Evolutionary conservation across 352 stramenopile genomes (phyloP).

Genomic region (Pythium aristosporum): DNA sequence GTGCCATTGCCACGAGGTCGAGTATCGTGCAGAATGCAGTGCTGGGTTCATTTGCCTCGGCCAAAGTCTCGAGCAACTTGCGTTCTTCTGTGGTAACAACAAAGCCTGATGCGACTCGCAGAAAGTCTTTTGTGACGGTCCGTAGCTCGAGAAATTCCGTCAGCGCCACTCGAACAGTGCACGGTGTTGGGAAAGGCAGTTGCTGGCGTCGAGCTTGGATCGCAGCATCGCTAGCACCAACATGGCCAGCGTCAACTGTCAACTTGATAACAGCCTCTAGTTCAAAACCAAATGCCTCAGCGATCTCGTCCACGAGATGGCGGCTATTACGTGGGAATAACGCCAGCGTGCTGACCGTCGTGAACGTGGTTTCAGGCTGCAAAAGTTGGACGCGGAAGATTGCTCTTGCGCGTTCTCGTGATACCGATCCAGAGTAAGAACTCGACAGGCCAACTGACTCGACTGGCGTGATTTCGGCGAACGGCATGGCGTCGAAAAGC

Average conservation of each 20-base stretch:
- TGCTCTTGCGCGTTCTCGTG: constrained; percentile 37
- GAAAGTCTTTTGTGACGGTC: constrained; percentile 53
- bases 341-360: constrained; percentile 86
- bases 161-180: constrained; percentile 86
- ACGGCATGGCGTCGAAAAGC: constrained; percentile 18
- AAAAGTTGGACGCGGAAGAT: constrained; percentile 53
- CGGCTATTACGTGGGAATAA: constrained; percentile 75
- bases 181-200: constrained; percentile 87
- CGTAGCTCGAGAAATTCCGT: constrained; percentile 89
- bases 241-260: constrained; percentile 25
- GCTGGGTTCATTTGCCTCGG: constrained; percentile 66
- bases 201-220: constrained; percentile 3
- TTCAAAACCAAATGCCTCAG: constrained; percentile 66
- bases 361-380: constrained; percentile 55
- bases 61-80: constrained; percentile 43
- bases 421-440: constrained; percentile 57
- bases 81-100: constrained; percentile 38
- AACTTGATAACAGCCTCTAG: constrained; percentile 82
- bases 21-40: constrained; percentile 75
- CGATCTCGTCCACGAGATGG: constrained; percentile 69
- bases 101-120: constrained; percentile 54
- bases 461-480: constrained; percentile 14
- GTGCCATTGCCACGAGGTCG: constrained; percentile 70
- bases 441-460: constrained; percentile 2
- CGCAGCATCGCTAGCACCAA: neutral